Evolutionary conservation across 2,329 filamentous ascomycete species (phyloP).

Genomic region (Hypoxylon sp.): DNA sequence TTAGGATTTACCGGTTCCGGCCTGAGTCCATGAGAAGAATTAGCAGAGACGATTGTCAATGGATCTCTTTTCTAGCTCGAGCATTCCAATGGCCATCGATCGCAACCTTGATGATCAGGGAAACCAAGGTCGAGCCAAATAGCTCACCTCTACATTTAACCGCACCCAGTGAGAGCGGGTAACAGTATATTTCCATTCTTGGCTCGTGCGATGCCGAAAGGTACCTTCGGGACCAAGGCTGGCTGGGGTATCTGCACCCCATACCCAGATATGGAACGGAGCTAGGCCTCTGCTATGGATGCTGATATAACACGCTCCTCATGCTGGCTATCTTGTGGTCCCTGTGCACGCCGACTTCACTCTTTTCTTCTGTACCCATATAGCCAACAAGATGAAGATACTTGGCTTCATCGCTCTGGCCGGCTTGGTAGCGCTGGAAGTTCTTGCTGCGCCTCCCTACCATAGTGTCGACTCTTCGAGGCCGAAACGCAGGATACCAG

Average conservation of each 20-base stretch:
- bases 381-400: conserved; percentile 41
- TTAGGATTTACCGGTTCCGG: background rate
- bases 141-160: conserved; percentile 37
- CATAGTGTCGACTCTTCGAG: conserved; percentile 13
- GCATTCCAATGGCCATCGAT: background rate
- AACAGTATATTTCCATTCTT: conserved; percentile 39
- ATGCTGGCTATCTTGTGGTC: conserved; percentile 10
- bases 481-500: conserved; percentile 41
- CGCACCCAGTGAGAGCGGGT: conserved; percentile 32
- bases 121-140: conserved; percentile 23
- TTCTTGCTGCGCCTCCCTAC: conserved; percentile 39
- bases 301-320: conserved; percentile 30
- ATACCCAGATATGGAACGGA: conserved; percentile 31
- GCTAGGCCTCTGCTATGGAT: conserved; percentile 2
- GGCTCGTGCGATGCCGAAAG: conserved; percentile 34
- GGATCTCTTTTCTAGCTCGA: background rate
- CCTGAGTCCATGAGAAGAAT: background rate
- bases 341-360: conserved; percentile 13
- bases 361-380: conserved; percentile 7
- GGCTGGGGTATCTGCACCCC: conserved; percentile 18
- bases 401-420: conserved; percentile 32
- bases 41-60: background rate
- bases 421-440: conserved; percentile 32
- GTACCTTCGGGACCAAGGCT: conserved; percentile 28
- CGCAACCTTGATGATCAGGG: background rate